Conservation (phyloP, 1,284 basidiomycete species). For the Boletus calvinii region DNA sequence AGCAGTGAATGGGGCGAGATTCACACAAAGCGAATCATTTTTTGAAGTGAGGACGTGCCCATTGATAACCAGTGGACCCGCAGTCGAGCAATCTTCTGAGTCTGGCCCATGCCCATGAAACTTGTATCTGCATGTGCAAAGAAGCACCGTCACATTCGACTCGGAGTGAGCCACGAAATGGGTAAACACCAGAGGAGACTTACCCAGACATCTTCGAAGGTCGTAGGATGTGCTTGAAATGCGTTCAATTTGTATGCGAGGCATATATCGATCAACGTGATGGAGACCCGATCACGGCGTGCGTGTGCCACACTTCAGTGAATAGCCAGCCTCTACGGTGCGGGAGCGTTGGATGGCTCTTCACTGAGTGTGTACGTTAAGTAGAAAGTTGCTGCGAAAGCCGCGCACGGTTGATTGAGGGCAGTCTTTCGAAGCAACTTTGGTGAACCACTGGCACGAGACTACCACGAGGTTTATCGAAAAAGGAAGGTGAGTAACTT, state of each 20-base stretch:
- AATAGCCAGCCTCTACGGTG: neutral
- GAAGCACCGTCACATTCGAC: neutral
- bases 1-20: neutral
- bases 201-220: conserved; percentile 3
- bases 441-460: too few species aligned
- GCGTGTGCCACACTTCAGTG: neutral
- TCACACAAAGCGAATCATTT: too few species aligned
- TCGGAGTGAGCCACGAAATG: neutral
- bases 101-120: neutral
- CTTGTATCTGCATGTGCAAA: neutral
- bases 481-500: neutral
- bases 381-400: neutral
- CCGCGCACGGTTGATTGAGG: neutral
- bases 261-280: neutral
- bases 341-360: neutral
- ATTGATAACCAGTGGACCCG: neutral
- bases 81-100: neutral
- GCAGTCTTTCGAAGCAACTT: neutral
- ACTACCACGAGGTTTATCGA: neutral
- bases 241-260: neutral
- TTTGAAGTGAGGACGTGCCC: neutral
- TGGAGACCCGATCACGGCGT: neutral
- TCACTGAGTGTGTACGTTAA: neutral
- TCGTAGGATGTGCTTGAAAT: neutral
- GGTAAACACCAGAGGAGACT: neutral